Evolutionary conservation across 1,284 basidiomycete genomes (phyloP).

Genomic region (Rhodotorula sp.): DNA sequence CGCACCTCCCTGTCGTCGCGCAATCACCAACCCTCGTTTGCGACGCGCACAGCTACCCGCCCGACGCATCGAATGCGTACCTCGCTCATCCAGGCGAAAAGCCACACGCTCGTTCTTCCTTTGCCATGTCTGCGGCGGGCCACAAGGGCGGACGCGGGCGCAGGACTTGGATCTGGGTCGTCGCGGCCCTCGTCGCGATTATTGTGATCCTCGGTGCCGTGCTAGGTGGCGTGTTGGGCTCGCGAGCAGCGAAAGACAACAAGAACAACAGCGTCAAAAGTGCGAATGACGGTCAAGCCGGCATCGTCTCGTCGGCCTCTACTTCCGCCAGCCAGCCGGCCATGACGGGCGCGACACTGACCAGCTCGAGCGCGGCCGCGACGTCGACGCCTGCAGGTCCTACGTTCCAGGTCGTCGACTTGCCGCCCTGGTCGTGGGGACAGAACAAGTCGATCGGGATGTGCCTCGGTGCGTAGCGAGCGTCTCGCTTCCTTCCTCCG

Average conservation of each 20-base stretch:
- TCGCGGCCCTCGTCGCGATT: slow-evolving; percentile 9
- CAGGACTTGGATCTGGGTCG: slow-evolving; percentile 19
- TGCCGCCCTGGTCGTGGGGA: slow-evolving; percentile 36
- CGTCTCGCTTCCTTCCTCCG: not conserved
- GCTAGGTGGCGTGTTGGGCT: slow-evolving; percentile 37
- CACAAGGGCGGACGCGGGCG: slow-evolving; percentile 1
- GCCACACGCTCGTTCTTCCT: slow-evolving; percentile 6
- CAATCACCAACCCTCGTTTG: too few relatives aligned
- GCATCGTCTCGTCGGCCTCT: slow-evolving; percentile 1
- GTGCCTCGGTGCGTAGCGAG: slow-evolving; percentile 24
- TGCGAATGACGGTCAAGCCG: not conserved
- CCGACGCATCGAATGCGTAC: not conserved
- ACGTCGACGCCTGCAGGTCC: slow-evolving; percentile 8
- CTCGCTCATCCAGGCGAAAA: slow-evolving; percentile 8
- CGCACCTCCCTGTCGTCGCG: not conserved
- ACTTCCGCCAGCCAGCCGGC: not conserved
- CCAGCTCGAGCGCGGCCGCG: not conserved
- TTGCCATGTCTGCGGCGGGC: slow-evolving; percentile 1
- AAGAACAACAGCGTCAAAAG: slow-evolving; percentile 10
- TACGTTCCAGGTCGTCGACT: slow-evolving; percentile 16
- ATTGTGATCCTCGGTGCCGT: slow-evolving; percentile 36
- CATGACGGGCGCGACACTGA: not conserved
- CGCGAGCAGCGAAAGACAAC: slow-evolving; percentile 19
- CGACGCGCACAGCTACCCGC: not conserved
- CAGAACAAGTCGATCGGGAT: slow-evolving; percentile 37